Evolutionary conservation across 371 early-diverging fungal genomes (phyloP), one percentile per base, ranked within the genome.

Genomic region (Mucor indicus): DNA sequence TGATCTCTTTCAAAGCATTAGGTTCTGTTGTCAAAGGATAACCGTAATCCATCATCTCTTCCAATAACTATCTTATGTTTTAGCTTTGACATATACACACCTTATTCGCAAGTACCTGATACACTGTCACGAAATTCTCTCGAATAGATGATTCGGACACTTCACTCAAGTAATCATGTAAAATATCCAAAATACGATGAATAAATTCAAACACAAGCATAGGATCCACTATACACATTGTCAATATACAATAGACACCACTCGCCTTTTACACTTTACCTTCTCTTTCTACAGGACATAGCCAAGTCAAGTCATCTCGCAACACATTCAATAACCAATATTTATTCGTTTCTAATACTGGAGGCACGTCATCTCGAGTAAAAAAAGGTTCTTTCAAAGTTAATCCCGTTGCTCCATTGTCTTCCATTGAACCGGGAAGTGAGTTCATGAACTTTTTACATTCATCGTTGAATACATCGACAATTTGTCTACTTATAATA

Each of bases 1-100:
- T 87, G 45, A 93, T 77, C 20, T 90, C 90, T 48, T 87, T 86
- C 30, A 96, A 70, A 9, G 92, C 86, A 50, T 85, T 81, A 1
- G 87, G 84, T 48, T 95, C 94, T 1, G 95, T 95, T 31, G 91
- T 89, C 45, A 91, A 73, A 5, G 92, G 92, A 48, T 78, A 83
- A 4, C 94, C 95, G 64, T 92, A 84, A 70, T 96, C 97, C 53
- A 95, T 80, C 86, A 93, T 89, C 67, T 95, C 95, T 41, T 93
- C 92, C 57, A 96, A 73, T 20, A 96, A 70, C 84, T 86, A 52
- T 8, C 11, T 9, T 17, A 16, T 38, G 1, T 6, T n/a, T n/a
- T n/a, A n/a, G n/a, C n/a, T n/a, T n/a, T n/a, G n/a, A n/a, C n/a
- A n/a, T n/a, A n/a, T 29, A 30, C 17, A 10, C 4, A 22, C 3